A percentile compares a stretch with the other conserved stretches of the same genome.
phyloP scores from a whole-genome alignment of 1,284 basidiomycete species.

The Hemileia vastatrix region DNA sequence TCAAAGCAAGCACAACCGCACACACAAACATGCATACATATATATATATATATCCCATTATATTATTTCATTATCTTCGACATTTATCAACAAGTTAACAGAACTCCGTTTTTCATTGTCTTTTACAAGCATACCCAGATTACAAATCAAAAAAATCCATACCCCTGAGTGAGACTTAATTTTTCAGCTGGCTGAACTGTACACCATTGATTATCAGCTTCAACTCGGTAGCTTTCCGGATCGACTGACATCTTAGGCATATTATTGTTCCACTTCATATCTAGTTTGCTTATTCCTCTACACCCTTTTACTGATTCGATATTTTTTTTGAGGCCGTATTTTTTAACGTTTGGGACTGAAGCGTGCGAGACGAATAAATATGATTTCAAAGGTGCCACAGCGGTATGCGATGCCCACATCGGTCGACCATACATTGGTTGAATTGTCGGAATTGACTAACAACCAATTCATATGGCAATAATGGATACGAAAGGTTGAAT shows the following conservation, averaged over 20 bases:
- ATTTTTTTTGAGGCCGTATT: constrained; percentile 69
- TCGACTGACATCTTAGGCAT: constrained; percentile 79
- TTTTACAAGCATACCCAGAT: too few relatives aligned
- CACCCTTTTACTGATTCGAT: constrained; percentile 68
- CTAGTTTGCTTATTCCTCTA: constrained; percentile 64
- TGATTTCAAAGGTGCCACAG: too few relatives aligned
- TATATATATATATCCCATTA: too few relatives aligned
- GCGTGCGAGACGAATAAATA: too few relatives aligned
- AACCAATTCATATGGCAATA: not conserved
- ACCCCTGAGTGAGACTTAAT: constrained; percentile 54
- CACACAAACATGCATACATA: too few relatives aligned
- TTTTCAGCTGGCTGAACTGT: constrained; percentile 66
- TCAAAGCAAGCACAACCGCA: too few relatives aligned
- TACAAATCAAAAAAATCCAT: too few relatives aligned
- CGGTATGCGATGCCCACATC: constrained; percentile 76
- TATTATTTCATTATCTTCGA: too few relatives aligned
- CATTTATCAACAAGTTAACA: too few relatives aligned
- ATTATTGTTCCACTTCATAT: constrained; percentile 85
- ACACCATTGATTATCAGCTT: constrained; percentile 64
- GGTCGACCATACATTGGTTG: constrained; percentile 74
- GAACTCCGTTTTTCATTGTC: too few relatives aligned
- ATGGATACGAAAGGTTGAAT: too few relatives aligned
- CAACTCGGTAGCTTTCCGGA: constrained; percentile 82
- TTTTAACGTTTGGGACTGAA: too few relatives aligned
- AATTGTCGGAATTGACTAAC: constrained; percentile 72